These are phyloP conservation scores for Termitomyces sp. DNA, from an alignment of 768 basidiomycete genomes.

Conservation along the genomic window DNA sequence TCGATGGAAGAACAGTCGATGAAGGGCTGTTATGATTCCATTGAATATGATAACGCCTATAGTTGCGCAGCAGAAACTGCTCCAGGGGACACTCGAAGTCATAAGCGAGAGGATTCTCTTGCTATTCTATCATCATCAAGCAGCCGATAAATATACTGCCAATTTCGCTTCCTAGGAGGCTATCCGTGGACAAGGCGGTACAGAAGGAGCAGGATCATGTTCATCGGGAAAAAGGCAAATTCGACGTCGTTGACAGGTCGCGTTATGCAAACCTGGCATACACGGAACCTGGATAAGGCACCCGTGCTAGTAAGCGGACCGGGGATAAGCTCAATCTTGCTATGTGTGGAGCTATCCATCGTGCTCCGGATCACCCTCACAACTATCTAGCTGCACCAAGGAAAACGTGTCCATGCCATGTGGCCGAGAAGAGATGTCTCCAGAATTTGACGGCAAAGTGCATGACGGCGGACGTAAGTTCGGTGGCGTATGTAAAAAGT, in stretches of 20 bases:
- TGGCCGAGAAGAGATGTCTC: not conserved
- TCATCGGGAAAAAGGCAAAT: constrained; percentile 6
- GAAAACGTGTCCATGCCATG: constrained; percentile 9
- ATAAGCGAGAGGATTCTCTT: not conserved
- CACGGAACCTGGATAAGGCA: constrained; percentile 7
- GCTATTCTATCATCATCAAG: not conserved
- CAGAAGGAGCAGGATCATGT: constrained; percentile 5
- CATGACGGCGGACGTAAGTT: not conserved
- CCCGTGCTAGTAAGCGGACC: constrained; percentile 5
- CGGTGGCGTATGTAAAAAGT: constrained; percentile 2
- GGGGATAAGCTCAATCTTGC: constrained; percentile 9
- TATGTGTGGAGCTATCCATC: constrained; percentile 1
- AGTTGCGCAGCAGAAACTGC: not conserved
- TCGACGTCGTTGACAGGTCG: constrained; percentile 7
- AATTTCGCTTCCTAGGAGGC: not conserved
- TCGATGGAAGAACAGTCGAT: constrained; percentile 29
- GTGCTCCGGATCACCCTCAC: not conserved
- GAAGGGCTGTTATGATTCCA: constrained; percentile 12
- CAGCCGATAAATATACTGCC: constrained; percentile 4
- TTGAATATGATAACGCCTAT: constrained; percentile 6
- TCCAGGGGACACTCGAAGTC: not conserved
- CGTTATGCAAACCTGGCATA: constrained; percentile 1
- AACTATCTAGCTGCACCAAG: not conserved
- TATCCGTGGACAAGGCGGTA: constrained; percentile 11
- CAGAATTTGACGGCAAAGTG: not conserved